These are phyloP conservation scores for Aegilops bicornis DNA, from an alignment of 176 grass and related monocot species.

Conservation along the genomic window DNA sequence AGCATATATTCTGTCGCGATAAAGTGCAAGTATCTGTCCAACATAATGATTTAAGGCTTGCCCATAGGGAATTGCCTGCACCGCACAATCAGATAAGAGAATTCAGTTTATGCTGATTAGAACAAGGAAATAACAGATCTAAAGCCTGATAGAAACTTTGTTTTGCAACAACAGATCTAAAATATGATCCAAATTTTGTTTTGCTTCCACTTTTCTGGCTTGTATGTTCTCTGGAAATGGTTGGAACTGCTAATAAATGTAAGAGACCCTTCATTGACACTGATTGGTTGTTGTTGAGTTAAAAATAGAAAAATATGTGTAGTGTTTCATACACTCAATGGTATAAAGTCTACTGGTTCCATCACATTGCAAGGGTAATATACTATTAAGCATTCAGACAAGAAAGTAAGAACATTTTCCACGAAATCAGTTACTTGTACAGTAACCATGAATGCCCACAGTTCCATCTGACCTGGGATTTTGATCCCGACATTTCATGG, in stretches of 20 bases:
- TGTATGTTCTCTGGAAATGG: neutral
- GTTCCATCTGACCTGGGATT: neutral
- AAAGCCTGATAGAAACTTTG: neutral
- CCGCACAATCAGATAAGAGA: neutral
- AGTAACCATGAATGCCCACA: neutral
- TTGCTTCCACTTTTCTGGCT: neutral
- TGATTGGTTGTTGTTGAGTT: neutral
- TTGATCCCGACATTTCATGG: neutral
- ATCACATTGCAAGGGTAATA: conserved; percentile 3
- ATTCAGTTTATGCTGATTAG: neutral
- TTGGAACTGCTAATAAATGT: conserved; percentile 11
- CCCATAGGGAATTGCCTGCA: conserved; percentile 15
- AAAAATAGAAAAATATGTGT: neutral
- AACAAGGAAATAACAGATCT: neutral
- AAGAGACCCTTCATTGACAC: neutral
- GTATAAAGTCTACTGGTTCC: neutral
- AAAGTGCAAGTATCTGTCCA: too few species aligned
- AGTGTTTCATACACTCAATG: neutral
- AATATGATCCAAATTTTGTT: conserved; percentile 5
- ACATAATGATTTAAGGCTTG: neutral
- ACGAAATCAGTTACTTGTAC: neutral
- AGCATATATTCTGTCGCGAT: neutral
- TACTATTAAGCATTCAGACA: neutral
- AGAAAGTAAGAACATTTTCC: neutral
- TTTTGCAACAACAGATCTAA: neutral